These are phyloP conservation scores for Eucalyptus melliodora DNA, from an alignment of 345 rosid genomes.

Conservation along the genomic window DNA sequence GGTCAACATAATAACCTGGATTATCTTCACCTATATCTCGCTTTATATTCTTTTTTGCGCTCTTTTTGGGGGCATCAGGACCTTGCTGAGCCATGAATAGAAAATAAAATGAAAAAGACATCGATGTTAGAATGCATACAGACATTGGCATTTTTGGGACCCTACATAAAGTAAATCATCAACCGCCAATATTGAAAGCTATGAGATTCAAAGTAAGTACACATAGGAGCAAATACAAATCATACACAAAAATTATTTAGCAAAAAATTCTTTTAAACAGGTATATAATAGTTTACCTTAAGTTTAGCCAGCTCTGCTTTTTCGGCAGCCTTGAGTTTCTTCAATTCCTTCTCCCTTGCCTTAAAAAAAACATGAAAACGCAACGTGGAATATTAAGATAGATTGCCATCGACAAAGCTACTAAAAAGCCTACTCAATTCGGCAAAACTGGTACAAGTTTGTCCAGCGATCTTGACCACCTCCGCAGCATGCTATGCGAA, in stretches of 20 bases:
- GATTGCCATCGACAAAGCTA: not conserved
- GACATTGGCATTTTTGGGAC: not conserved
- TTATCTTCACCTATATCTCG: constrained; percentile 52
- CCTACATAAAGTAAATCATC: not conserved
- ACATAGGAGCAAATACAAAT: not conserved
- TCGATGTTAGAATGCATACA: not conserved
- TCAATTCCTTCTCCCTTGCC: not conserved
- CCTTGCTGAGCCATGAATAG: constrained; percentile 33
- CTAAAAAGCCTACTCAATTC: not conserved
- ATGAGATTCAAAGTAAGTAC: not conserved
- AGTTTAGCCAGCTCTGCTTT: not conserved
- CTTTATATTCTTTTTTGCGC: constrained; percentile 47
- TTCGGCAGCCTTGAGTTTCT: not conserved
- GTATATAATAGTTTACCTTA: not conserved
- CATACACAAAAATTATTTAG: not conserved
- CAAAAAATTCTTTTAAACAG: not conserved
- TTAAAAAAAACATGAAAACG: not conserved
- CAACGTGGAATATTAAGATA: not conserved
- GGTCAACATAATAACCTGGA: constrained; percentile 64
- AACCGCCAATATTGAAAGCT: not conserved
- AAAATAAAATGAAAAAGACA: not conserved
- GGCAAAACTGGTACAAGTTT: not conserved
- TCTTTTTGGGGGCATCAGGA: constrained; percentile 32
- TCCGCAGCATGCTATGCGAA: not conserved
- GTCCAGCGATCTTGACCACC: not conserved